phyloP scores from a whole-genome alignment of 1,284 basidiomycete genomes.

The Sporisorium exsertum region DNA sequence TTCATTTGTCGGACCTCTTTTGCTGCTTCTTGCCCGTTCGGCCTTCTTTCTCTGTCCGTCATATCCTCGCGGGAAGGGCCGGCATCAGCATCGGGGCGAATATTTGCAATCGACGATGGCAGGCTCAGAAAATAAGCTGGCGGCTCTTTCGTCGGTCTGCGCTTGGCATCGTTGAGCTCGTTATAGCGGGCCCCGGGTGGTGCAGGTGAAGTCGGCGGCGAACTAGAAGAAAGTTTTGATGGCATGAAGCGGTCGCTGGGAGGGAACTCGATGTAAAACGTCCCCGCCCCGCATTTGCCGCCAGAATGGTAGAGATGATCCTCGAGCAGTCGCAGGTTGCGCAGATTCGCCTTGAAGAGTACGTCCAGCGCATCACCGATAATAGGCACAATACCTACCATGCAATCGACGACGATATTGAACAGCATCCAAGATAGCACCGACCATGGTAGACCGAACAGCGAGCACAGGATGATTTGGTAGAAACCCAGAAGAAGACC shows the following conservation, averaged over 20 bases:
- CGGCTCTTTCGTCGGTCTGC: background rate
- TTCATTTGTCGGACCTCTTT: background rate
- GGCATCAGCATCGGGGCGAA: background rate
- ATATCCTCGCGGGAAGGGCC: background rate
- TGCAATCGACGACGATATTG: slow-evolving; percentile 61
- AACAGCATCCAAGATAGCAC: slow-evolving; percentile 61
- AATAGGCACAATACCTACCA: slow-evolving; percentile 65
- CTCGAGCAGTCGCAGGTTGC: slow-evolving; percentile 62
- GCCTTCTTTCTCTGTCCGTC: background rate
- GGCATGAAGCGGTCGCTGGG: slow-evolving; percentile 31
- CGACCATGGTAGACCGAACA: slow-evolving; percentile 60
- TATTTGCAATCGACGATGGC: slow-evolving; percentile 17
- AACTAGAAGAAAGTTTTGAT: background rate
- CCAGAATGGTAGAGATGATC: slow-evolving; percentile 52
- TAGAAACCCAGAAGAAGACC: slow-evolving; percentile 63
- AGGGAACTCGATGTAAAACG: slow-evolving; percentile 49
- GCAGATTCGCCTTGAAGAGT: slow-evolving; percentile 65
- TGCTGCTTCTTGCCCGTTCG: background rate
- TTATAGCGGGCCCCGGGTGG: background rate
- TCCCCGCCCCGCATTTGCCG: slow-evolving; percentile 43
- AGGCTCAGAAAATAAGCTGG: slow-evolving; percentile 25
- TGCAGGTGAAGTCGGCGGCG: slow-evolving; percentile 1
- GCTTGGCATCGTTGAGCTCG: background rate
- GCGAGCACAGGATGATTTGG: slow-evolving; percentile 58
- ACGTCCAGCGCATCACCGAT: slow-evolving; percentile 67